Evolutionary conservation across 768 basidiomycete species (phyloP).

Genomic region (Suillus cothurnatus): DNA sequence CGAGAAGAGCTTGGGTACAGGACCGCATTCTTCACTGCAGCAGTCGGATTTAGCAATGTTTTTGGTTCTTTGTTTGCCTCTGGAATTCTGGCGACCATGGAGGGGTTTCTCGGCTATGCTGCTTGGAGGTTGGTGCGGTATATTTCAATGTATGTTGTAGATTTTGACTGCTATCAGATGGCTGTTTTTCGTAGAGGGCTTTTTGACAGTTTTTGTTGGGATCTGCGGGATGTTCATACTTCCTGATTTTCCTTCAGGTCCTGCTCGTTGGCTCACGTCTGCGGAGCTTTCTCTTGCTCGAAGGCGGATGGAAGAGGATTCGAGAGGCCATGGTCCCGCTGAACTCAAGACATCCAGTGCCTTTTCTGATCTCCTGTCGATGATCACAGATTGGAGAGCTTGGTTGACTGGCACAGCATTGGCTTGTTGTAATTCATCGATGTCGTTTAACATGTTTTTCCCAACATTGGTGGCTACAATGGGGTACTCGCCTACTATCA

Average conservation of each 20-base stretch:
- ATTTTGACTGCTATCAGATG: slow-evolving; percentile 43
- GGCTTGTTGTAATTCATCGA: slow-evolving; percentile 50
- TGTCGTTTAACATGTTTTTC: slow-evolving; percentile 77
- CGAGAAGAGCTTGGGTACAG: slow-evolving; percentile 67
- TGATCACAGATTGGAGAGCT: slow-evolving; percentile 74
- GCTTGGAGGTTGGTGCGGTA: slow-evolving; percentile 60
- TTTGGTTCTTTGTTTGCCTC: slow-evolving; percentile 77
- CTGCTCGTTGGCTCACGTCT: slow-evolving; percentile 54
- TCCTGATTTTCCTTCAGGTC: slow-evolving; percentile 68
- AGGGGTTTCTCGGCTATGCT: slow-evolving; percentile 60
- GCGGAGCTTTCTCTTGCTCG: slow-evolving; percentile 54
- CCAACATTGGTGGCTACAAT: slow-evolving; percentile 72
- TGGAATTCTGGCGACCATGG: slow-evolving; percentile 67
- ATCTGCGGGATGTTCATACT: slow-evolving; percentile 60
- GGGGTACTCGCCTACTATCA: slow-evolving; percentile 58
- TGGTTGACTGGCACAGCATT: slow-evolving; percentile 73
- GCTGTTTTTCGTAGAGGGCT: slow-evolving; percentile 68
- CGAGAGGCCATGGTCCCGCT: slow-evolving; percentile 49
- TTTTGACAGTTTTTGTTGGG: slow-evolving; percentile 51
- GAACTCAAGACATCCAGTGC: slow-evolving; percentile 39
- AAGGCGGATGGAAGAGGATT: slow-evolving; percentile 60
- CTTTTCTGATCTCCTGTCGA: slow-evolving; percentile 55
- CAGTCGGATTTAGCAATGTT: slow-evolving; percentile 72
- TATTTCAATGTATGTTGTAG: too few species aligned
- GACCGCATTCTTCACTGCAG: slow-evolving; percentile 66